Conservation (phyloP, 768 basidiomycete species). For the Dacryopinax primogenitus region DNA sequence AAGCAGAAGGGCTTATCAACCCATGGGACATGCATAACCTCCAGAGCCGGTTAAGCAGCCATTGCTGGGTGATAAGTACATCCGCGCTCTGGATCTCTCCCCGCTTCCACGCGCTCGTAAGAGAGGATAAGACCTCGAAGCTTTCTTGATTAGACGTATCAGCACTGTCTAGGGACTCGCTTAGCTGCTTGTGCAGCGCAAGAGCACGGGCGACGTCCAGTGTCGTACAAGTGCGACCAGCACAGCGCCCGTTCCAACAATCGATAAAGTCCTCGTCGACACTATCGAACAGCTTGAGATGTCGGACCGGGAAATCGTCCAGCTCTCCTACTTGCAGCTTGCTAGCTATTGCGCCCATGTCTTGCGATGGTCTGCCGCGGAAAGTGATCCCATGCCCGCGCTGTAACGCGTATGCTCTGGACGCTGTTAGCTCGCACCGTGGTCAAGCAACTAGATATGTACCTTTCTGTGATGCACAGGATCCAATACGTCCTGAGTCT, state of each 20-base stretch:
- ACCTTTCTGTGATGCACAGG: slow-evolving; percentile 21
- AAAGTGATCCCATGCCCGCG: slow-evolving; percentile 17
- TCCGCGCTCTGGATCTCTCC: slow-evolving; percentile 20
- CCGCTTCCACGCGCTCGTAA: not conserved
- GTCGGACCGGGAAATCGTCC: slow-evolving; percentile 15
- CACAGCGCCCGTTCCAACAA: slow-evolving; percentile 22
- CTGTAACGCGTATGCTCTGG: slow-evolving; percentile 22
- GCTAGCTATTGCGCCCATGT: not conserved
- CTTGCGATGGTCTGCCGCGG: slow-evolving; percentile 11
- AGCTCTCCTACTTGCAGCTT: slow-evolving; percentile 3
- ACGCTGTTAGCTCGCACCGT: not conserved
- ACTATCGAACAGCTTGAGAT: slow-evolving; percentile 20
- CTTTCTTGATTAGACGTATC: not conserved
- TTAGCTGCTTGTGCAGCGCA: not conserved
- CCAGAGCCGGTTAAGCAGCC: slow-evolving; percentile 21
- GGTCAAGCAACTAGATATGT: not conserved
- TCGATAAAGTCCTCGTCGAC: slow-evolving; percentile 20
- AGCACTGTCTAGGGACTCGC: not conserved
- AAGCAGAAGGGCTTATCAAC: slow-evolving; percentile 11
- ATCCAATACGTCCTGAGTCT: slow-evolving; percentile 21
- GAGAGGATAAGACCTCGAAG: not conserved
- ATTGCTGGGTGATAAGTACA: slow-evolving; percentile 22
- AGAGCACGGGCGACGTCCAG: slow-evolving; percentile 11
- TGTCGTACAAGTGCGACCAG: slow-evolving; percentile 11
- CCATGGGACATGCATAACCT: slow-evolving; percentile 17